Evolutionary conservation across 2,329 filamentous ascomycete genomes (phyloP).

Genomic region (Fusarium sp.): DNA sequence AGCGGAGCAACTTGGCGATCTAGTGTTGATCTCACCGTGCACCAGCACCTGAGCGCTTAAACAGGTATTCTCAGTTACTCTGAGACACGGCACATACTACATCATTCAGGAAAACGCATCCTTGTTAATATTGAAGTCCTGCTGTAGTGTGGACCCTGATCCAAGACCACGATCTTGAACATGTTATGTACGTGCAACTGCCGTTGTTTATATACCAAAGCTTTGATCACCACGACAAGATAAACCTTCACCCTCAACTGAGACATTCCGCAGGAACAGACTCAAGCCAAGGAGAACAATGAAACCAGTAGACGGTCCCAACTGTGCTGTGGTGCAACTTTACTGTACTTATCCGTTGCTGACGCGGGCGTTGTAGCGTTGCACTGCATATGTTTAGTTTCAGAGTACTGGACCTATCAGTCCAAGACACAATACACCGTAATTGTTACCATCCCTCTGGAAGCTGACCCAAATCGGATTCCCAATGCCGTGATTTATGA

Average conservation of each 20-base stretch:
- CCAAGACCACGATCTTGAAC: neutral
- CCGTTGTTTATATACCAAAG: constrained; percentile 1
- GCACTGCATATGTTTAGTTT: constrained; percentile 8
- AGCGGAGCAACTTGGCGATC: constrained; percentile 4
- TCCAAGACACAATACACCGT: constrained; percentile 3
- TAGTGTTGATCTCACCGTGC: neutral
- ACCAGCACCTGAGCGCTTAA: neutral
- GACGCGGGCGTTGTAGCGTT: constrained; percentile 26
- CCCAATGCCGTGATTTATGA: neutral
- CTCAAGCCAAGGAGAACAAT: neutral
- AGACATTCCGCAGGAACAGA: constrained; percentile 25
- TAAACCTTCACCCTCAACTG: neutral
- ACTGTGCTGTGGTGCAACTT: no score
- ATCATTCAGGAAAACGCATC: neutral
- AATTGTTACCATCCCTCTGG: neutral
- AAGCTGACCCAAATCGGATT: neutral
- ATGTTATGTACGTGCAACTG: neutral
- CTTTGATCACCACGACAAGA: neutral
- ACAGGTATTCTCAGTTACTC: neutral
- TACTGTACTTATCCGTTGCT: constrained; percentile 17
- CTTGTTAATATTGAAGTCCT: no score
- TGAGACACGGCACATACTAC: neutral
- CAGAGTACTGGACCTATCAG: constrained; percentile 15
- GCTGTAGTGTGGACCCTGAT: neutral
- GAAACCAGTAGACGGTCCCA: neutral